Evolutionary conservation across 2,329 filamentous ascomycete genomes (phyloP), one percentile per base, ranked within the genome.

Genomic region (Dryadomyces sulphureus): DNA sequence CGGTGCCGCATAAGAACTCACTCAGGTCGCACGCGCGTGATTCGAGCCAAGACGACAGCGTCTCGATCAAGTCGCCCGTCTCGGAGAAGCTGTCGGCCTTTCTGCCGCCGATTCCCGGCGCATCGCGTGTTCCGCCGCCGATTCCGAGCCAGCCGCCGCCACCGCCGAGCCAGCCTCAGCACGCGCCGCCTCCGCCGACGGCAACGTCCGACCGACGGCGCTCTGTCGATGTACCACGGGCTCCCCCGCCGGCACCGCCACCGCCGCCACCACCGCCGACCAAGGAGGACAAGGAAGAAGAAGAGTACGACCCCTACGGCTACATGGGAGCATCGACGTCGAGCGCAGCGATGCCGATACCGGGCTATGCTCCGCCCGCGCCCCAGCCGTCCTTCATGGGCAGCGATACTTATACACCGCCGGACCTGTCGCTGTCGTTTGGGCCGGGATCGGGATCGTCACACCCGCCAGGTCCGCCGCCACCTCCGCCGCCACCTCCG

Each of bases 1-100:
- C 86, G 9, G 87, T 78, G n/a, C 86, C 84, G 47, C 87, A 94
- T 62, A 95, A 94, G 63, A 90, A 94, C 64, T 89, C 90, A 1
- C 64, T 96, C 50, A 94, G 90, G 61, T 68, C 85, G 8, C 87
- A 94, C 60, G 76, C 73, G 7, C 76, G 82, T 45, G 85, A 90
- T 40, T 77, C 81, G 7, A 93, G 84, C 58, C 59, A 84, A 45
- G 87, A 93, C 50, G 79, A 83, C 48, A 77, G 72, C 35, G 75
- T 69, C 36, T 74, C 74, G 3, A 65, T 79, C n/a, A 69, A 72
- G 49, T 79, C 77, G 6, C 76, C 75, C 3, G 55, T 58, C 1
- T 54, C 60, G 5, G 70, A 70, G 39, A 40, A 59, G 39, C 65
- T 71, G 7, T 65, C 69, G 7, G 62, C 59, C 17, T 49, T 65